Evolutionary conservation across 306 rosid genomes (phyloP), one percentile per base, ranked within the genome.

Genomic region (Trichosanthes cucumerina): DNA sequence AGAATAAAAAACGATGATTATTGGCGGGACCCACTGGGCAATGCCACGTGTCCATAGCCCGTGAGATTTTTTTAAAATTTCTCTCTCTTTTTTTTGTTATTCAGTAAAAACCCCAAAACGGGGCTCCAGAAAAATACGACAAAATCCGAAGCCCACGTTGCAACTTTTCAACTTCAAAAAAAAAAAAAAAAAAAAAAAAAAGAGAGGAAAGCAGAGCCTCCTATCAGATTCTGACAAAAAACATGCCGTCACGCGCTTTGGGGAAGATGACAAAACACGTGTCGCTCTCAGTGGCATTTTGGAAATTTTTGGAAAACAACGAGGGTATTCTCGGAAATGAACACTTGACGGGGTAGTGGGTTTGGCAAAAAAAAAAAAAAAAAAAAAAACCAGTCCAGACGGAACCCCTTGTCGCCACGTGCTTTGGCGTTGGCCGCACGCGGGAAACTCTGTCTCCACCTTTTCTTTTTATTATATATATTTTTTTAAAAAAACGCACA

Each of bases 371-470:
- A 10, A 10, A 46, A 46, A 46, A 11, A 12, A 46, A 11, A 46
- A 46, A 46, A 18, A 54, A 19, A 62, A 62, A 6, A 82, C 0
- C 80, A 15, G 28, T 64, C 52, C 52, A 81, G 85, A 87, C 80
- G 87, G 84, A 91, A 85, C 86, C 81, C 87, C 82, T 91, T 90
- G 96, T 90, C 90, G 90, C 86, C 90, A 90, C 91, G 88, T 91
- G 93, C 84, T 85, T 79, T 88, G 91, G 93, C 91, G 90, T 93
- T 80, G 86, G 89, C 87, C 86, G 88, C 90, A 93, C 89, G 92
- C 93, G 54, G 85, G 78, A 86, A 88, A 87, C 86, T 72, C 71
- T 72, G 74, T 83, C 84, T 72, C 44, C 75, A 57, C 50, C 49
- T n/a, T 39, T 26, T 71, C 16, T 0, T 34, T 79, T 80, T 84